Percentiles rank a stretch among this genome's conserved stretches.
Evolutionary conservation across 345 rosid species (phyloP).

Genomic region (Sisymbrium irio): DNA sequence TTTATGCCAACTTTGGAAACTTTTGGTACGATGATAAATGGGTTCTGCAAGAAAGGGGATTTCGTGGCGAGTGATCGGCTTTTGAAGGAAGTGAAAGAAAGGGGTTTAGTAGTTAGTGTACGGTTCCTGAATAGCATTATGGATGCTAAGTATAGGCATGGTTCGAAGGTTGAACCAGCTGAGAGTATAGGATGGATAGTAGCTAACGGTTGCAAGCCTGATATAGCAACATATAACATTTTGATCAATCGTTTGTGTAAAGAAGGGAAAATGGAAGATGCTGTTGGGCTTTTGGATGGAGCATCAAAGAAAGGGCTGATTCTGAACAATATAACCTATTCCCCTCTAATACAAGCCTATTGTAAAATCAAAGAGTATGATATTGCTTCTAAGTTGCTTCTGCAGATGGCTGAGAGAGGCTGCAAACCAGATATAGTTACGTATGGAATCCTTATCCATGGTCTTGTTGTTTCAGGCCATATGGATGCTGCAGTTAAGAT

Average conservation of each 20-base stretch:
- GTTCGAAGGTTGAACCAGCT: slow-evolving; percentile 34
- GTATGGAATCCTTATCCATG: slow-evolving; percentile 77
- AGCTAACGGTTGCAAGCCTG: slow-evolving; percentile 59
- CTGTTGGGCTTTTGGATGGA: slow-evolving; percentile 54
- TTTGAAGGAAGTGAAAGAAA: slow-evolving; percentile 63
- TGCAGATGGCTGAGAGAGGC: slow-evolving; percentile 74
- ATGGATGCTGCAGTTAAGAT: slow-evolving; percentile 62
- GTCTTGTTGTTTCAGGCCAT: slow-evolving; percentile 62
- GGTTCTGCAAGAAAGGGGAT: slow-evolving; percentile 59
- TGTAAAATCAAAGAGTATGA: slow-evolving; percentile 48
- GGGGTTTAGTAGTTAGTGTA: slow-evolving; percentile 49
- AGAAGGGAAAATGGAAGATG: slow-evolving; percentile 51
- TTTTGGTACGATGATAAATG: slow-evolving; percentile 59
- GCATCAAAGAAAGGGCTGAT: slow-evolving; percentile 51
- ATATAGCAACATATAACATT: slow-evolving; percentile 61
- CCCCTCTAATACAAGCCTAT: slow-evolving; percentile 57
- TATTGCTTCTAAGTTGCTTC: slow-evolving; percentile 52
- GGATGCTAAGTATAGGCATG: slow-evolving; percentile 57
- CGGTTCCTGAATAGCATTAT: slow-evolving; percentile 52
- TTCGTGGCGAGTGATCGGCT: slow-evolving; percentile 53
- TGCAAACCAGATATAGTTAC: slow-evolving; percentile 63
- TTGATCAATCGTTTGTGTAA: slow-evolving; percentile 58
- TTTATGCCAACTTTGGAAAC: slow-evolving; percentile 66
- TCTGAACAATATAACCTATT: slow-evolving; percentile 50
- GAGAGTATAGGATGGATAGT: slow-evolving; percentile 53